Conservation (phyloP, 805 yeast species). For the Starmerella scarabaei region DNA sequence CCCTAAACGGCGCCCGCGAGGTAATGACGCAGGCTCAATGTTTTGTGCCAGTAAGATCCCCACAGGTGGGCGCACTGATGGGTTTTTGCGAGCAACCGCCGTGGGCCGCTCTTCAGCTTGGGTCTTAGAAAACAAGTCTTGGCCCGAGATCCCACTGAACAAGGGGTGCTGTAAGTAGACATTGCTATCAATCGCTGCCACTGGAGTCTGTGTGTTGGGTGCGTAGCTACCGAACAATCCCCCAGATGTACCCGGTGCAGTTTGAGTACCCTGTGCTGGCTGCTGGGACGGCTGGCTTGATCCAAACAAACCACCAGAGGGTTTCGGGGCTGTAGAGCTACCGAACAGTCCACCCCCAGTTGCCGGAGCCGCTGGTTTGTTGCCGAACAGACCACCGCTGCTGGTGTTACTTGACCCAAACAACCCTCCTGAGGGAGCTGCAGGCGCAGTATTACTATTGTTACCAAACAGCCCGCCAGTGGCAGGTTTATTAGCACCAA, state of each 20-base stretch:
- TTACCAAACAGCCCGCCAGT: constrained; percentile 34
- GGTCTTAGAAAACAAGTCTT: neutral
- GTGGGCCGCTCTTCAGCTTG: constrained; percentile 1
- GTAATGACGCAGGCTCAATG: constrained; percentile 13
- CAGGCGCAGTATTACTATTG: neutral
- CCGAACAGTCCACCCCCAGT: constrained; percentile 28
- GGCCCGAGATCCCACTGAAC: constrained; percentile 28
- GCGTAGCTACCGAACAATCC: constrained; percentile 24
- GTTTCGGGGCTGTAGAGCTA: constrained; percentile 1
- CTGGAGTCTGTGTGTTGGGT: constrained; percentile 25
- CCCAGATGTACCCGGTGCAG: constrained; percentile 1
- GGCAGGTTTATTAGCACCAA: constrained; percentile 4
- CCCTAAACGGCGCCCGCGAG: neutral
- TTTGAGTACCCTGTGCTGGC: neutral
- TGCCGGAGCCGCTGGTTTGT: constrained; percentile 14
- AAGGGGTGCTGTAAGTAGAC: constrained; percentile 76
- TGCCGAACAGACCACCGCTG: constrained; percentile 2
- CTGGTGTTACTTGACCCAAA: constrained; percentile 27
- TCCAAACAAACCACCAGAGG: constrained; percentile 25
- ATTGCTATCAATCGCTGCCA: constrained; percentile 35
- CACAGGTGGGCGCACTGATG: constrained; percentile 12
- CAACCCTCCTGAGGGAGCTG: too few relatives aligned
- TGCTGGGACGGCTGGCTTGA: neutral
- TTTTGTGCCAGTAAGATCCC: constrained; percentile 15
- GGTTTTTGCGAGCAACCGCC: neutral